Evolutionary conservation across 2,329 filamentous ascomycete genomes (phyloP).

Genomic region (Tetracladium maxilliforme): DNA sequence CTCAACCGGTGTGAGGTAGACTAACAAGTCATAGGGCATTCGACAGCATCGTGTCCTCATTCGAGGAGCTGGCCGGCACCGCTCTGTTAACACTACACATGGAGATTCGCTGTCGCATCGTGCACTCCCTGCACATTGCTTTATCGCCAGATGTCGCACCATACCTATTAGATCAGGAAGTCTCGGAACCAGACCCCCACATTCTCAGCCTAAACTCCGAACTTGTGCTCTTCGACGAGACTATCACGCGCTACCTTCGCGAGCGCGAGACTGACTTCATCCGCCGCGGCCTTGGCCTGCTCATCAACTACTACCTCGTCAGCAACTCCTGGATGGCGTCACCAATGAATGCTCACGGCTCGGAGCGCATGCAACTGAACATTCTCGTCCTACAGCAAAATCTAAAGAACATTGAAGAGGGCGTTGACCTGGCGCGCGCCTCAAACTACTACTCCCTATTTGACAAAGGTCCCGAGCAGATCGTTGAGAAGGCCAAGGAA

Average conservation of each 20-base stretch:
- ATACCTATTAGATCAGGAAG: slow-evolving; percentile 54
- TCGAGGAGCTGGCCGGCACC: slow-evolving; percentile 64
- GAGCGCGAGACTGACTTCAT: slow-evolving; percentile 60
- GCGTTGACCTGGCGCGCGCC: slow-evolving; percentile 47
- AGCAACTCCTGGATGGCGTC: slow-evolving; percentile 55
- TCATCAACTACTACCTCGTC: slow-evolving; percentile 71
- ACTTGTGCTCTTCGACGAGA: slow-evolving; percentile 79
- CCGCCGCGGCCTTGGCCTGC: slow-evolving; percentile 56
- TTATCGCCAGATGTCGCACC: slow-evolving; percentile 45
- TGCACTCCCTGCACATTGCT: slow-evolving; percentile 58
- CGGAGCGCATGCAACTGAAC: slow-evolving; percentile 81
- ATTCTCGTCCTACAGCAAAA: slow-evolving; percentile 93
- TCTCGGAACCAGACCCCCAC: slow-evolving; percentile 62
- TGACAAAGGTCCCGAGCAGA: slow-evolving; percentile 45
- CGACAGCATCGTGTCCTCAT: slow-evolving; percentile 72
- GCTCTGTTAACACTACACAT: slow-evolving; percentile 78
- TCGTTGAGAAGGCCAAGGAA: slow-evolving; percentile 46
- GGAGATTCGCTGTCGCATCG: slow-evolving; percentile 73
- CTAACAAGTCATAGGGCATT: slow-evolving; percentile 54
- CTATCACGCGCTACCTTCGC: slow-evolving; percentile 58
- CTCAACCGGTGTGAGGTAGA: no score
- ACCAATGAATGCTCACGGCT: slow-evolving; percentile 74
- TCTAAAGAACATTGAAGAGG: slow-evolving; percentile 77
- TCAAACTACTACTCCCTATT: slow-evolving; percentile 59
- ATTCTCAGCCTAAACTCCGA: slow-evolving; percentile 75